phyloP scores from a whole-genome alignment of 768 basidiomycete genomes.

The Rhodotorula babjevae region DNA sequence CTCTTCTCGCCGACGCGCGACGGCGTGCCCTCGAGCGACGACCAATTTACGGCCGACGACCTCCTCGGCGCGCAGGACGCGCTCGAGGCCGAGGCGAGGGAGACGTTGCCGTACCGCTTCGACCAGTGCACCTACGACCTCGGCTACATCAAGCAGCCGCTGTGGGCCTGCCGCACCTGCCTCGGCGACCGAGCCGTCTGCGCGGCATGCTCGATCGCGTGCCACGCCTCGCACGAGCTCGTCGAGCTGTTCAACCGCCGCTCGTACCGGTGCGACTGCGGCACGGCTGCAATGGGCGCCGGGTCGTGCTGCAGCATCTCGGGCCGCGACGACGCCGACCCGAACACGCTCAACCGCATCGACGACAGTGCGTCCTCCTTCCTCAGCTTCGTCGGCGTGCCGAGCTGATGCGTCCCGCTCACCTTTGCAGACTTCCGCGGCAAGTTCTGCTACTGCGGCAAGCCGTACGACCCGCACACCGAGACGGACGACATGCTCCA shows the following conservation, averaged over 20 bases:
- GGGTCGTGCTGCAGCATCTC: constrained; percentile 31
- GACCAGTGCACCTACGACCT: constrained; percentile 32
- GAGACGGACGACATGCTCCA: constrained; percentile 34
- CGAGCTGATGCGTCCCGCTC: too few relatives aligned
- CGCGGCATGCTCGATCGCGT: constrained; percentile 38
- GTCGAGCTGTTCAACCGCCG: constrained; percentile 44
- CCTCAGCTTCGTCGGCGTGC: too few relatives aligned
- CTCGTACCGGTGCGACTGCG: constrained; percentile 43
- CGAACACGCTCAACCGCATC: constrained; percentile 33
- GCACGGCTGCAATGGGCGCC: constrained; percentile 32
- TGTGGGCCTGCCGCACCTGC: constrained; percentile 39
- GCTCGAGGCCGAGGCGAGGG: constrained; percentile 38
- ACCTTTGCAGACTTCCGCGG: constrained; percentile 34
- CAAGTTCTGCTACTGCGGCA: constrained; percentile 41
- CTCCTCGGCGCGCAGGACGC: constrained; percentile 32
- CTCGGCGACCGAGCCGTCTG: constrained; percentile 35
- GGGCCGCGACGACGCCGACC: constrained; percentile 19
- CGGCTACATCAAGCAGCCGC: constrained; percentile 38
- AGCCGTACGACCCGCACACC: constrained; percentile 40
- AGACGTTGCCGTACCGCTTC: constrained; percentile 34
- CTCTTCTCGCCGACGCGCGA: constrained; percentile 36
- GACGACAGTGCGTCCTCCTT: constrained; percentile 11
- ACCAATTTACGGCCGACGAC: constrained; percentile 29
- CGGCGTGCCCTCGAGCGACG: constrained; percentile 30
- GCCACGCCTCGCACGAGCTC: constrained; percentile 41